These are phyloP conservation scores for Irpex sp. DNA, from an alignment of 1,284 basidiomycete genomes.

Conservation along the genomic window DNA sequence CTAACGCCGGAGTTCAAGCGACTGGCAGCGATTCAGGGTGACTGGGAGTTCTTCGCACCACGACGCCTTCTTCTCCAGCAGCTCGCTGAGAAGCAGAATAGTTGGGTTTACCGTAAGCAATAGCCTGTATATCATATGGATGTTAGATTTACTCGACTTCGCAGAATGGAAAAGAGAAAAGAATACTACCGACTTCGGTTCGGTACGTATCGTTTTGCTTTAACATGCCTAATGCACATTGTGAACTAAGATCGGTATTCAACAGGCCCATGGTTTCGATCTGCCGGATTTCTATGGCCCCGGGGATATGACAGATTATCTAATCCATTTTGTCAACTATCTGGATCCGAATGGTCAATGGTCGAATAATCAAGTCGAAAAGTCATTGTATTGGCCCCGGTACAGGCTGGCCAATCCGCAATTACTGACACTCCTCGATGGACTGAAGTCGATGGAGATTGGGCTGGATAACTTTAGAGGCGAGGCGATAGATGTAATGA, in stretches of 20 bases:
- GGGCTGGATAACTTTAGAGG: constrained; percentile 29
- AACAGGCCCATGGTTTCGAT: constrained; percentile 19
- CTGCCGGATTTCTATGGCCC: constrained; percentile 19
- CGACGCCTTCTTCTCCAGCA: constrained; percentile 30
- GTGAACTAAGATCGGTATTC: constrained; percentile 9
- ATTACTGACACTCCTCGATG: constrained; percentile 23
- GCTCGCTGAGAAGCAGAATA: constrained; percentile 37
- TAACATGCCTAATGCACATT: neutral
- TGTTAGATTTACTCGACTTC: neutral
- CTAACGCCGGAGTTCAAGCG: constrained; percentile 49
- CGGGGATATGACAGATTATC: constrained; percentile 21
- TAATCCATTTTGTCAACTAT: constrained; percentile 24
- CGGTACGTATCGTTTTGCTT: constrained; percentile 27
- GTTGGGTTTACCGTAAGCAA: constrained; percentile 45
- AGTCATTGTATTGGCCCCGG: constrained; percentile 17
- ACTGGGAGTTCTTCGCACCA: constrained; percentile 48
- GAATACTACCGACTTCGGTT: constrained; percentile 36
- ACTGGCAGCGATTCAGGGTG: constrained; percentile 45
- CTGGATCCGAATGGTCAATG: constrained; percentile 23
- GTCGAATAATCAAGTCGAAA: neutral
- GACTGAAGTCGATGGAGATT: constrained; percentile 19
- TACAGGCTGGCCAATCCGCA: constrained; percentile 16
- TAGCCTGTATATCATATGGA: neutral
- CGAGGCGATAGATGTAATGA: constrained; percentile 36
- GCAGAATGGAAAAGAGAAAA: constrained; percentile 25